Conservation (phyloP, 306 rosid species). For the Lablab purpureus region DNA sequence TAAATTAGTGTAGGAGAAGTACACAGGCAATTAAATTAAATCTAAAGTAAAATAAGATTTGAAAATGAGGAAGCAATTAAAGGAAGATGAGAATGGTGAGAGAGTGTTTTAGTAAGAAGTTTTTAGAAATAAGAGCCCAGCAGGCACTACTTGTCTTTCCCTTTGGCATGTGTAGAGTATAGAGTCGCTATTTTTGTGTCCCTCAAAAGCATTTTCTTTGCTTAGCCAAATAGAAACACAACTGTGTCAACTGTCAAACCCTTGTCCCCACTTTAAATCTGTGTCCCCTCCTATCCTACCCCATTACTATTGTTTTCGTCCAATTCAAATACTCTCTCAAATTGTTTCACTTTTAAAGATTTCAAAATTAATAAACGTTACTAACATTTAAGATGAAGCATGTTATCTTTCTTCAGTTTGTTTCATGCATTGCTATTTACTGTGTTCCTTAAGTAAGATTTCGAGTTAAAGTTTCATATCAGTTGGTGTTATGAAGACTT, state of each 20-base stretch:
- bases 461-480: too few species aligned
- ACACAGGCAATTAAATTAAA: not conserved
- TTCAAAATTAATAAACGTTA: not conserved
- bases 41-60: not conserved
- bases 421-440: too few species aligned
- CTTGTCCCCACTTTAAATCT: not conserved
- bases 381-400: not conserved
- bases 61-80: not conserved
- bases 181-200: not conserved
- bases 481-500: too few species aligned
- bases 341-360: not conserved
- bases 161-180: not conserved
- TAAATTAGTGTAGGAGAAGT: not conserved
- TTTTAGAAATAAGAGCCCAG: conserved; percentile 4
- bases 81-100: not conserved
- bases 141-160: not conserved
- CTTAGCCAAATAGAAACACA: not conserved
- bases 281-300: not conserved
- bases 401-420: too few species aligned
- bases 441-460: too few species aligned
- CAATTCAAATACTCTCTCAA: not conserved
- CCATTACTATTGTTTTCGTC: not conserved
- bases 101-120: not conserved
- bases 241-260: not conserved
- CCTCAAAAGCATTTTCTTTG: not conserved